Evolutionary conservation across 2,329 filamentous ascomycete species (phyloP).

Genomic region (Stromatinia cepivora): DNA sequence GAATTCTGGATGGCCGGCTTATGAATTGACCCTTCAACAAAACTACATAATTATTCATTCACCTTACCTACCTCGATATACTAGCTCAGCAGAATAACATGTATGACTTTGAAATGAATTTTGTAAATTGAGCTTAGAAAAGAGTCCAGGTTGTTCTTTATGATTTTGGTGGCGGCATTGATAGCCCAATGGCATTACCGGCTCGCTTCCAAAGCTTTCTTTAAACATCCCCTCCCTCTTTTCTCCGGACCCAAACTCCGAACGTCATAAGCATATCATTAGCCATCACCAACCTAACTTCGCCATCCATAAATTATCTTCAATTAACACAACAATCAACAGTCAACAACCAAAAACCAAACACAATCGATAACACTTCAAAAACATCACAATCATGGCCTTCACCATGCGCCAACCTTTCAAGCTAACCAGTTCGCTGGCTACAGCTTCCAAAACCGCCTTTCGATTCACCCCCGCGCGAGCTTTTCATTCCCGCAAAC

Average conservation of each 20-base stretch:
- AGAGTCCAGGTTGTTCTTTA: neutral
- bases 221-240: conserved; percentile 13
- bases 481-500: conserved; percentile 56
- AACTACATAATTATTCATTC: too few relatives aligned
- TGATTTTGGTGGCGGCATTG: neutral
- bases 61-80: neutral
- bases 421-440: conserved; percentile 58
- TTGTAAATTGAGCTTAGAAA: neutral
- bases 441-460: conserved; percentile 48
- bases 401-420: conserved; percentile 65
- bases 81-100: too few relatives aligned
- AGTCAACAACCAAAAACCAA: neutral
- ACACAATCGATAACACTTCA: neutral
- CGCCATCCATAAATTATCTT: neutral
- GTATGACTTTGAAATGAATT: neutral
- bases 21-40: neutral
- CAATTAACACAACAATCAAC: neutral
- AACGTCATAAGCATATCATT: conserved; percentile 11
- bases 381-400: conserved; percentile 51
- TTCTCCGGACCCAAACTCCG: conserved; percentile 20
- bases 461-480: conserved; percentile 53
- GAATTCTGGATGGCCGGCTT: neutral
- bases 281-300: neutral
- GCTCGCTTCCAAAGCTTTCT: conserved; percentile 24
- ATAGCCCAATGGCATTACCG: neutral